Conservation (phyloP, 805 yeast species). For the Wickerhamomyces silvicola region DNA sequence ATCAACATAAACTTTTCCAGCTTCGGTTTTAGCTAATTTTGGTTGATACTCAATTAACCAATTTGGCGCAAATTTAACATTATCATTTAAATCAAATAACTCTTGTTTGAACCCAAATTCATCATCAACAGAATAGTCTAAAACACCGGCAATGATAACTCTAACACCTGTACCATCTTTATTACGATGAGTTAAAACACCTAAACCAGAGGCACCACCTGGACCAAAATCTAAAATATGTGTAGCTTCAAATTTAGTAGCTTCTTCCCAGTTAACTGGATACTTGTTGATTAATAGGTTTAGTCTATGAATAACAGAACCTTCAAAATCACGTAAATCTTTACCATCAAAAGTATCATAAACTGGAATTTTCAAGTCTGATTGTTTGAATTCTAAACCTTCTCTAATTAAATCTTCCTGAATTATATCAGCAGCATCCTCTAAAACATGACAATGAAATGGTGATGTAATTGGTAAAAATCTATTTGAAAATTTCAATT, state of each 20-base stretch:
- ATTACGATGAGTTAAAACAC: slow-evolving; percentile 92
- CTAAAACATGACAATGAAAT: slow-evolving; percentile 86
- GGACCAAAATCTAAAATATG: slow-evolving; percentile 98
- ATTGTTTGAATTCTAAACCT: slow-evolving; percentile 47
- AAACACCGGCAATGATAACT: slow-evolving; percentile 86
- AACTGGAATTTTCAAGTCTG: slow-evolving; percentile 74
- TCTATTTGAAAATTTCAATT: slow-evolving; percentile 86
- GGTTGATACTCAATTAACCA: slow-evolving; percentile 92
- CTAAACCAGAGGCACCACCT: slow-evolving; percentile 96
- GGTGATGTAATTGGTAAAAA: slow-evolving; percentile 95
- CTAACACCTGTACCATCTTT: slow-evolving; percentile 98
- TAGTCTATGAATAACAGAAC: slow-evolving; percentile 60
- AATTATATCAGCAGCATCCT: slow-evolving; percentile 63
- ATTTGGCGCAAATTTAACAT: slow-evolving; percentile 75
- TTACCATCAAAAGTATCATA: slow-evolving; percentile 83
- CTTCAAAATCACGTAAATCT: slow-evolving; percentile 55
- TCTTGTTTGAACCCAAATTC: slow-evolving; percentile 97
- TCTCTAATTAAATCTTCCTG: slow-evolving; percentile 56
- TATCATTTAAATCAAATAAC: slow-evolving; percentile 64
- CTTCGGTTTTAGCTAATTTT: slow-evolving; percentile 65
- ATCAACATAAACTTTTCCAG: slow-evolving; percentile 77
- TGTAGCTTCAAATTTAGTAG: slow-evolving; percentile 75
- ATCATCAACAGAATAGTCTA: slow-evolving; percentile 65
- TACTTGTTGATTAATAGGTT: slow-evolving; percentile 78
- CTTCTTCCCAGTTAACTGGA: slow-evolving; percentile 92